Evolutionary conservation across 495 filamentous ascomycete genomes (phyloP), one percentile per base, ranked within the genome.

Genomic region (Daldinia vernicosa): DNA sequence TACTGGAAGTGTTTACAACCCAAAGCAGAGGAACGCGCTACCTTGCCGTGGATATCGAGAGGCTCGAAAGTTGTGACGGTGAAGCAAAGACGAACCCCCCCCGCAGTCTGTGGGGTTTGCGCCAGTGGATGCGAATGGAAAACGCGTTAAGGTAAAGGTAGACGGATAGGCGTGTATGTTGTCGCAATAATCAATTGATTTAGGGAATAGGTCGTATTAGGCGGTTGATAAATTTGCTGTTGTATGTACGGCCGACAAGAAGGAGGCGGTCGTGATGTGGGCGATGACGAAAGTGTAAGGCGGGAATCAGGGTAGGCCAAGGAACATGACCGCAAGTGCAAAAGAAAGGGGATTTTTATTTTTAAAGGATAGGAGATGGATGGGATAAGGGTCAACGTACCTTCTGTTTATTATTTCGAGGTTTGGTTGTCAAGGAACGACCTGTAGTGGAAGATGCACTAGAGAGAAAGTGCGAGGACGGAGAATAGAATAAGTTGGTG

Each of bases 101-200:
- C 75, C 75, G 75, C 75, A 77, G 66, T 70, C 67, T 40, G 75
- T 77, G 75, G 75, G 75, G 73, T 77, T 75, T 77, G 75, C 75
- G 75, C 75, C 75, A 72, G 70, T 61, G 56, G 54, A 69, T 74
- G 69, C 39, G 63, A 53, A 59, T 67, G 47, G 61, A 62, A 70
- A 76, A 77, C 74, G 71, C 75, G 75, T 72, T 72, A 54, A 56
- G 69, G 8, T 40, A 56, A 60, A 61, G 33, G 63, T 65, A 58
- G 56, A 68, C 22, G 59, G 60, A 66, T 35, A 33, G 60, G 54
- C 30, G 52, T 60, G 53, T 15, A 50, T 19, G 30, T 62, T 60
- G 74, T 77, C 75, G 75, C 75, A 62, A 64, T 45, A 35, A 67
- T 72, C 52, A 72, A 76, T 75, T 76, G 75, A 69, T 56, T 33